Percentiles rank a stretch among this genome's conserved stretches.
Conservation (phyloP, 768 basidiomycete species). For the Myochromella boudieri region DNA sequence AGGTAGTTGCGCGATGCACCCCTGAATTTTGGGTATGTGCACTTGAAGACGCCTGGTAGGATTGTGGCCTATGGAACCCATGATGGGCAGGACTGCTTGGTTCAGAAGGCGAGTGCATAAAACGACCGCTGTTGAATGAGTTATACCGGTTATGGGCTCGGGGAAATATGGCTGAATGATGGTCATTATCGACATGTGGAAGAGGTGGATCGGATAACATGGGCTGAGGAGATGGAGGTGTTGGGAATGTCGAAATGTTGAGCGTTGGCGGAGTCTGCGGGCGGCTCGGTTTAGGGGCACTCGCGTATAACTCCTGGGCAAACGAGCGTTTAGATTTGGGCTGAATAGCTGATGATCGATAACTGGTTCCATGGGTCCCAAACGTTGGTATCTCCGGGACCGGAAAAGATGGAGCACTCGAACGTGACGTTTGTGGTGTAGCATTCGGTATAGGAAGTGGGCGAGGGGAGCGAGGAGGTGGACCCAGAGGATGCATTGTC, state of each 20-base stretch:
- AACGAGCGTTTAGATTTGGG: slow-evolving; percentile 10
- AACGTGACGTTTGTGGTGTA: neutral
- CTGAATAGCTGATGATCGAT: slow-evolving; percentile 2
- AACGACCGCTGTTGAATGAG: neutral
- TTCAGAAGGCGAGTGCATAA: neutral
- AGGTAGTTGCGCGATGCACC: slow-evolving; percentile 12
- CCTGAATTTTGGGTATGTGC: neutral
- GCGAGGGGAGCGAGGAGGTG: neutral
- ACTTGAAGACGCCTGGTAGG: slow-evolving; percentile 5
- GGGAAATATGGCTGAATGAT: neutral
- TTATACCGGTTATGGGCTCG: neutral
- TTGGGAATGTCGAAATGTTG: neutral
- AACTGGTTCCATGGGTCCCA: neutral
- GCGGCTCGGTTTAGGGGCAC: slow-evolving; percentile 5
- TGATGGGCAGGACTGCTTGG: neutral
- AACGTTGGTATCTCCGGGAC: neutral
- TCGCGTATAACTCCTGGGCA: slow-evolving; percentile 19
- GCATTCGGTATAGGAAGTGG: neutral
- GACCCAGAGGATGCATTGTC: slow-evolving; percentile 16
- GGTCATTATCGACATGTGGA: neutral
- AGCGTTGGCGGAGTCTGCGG: slow-evolving; percentile 1
- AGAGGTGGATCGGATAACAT: slow-evolving; percentile 1
- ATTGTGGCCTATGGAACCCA: slow-evolving; percentile 9
- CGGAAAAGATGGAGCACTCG: slow-evolving; percentile 2
- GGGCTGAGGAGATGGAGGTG: neutral